Conservation (phyloP, 2,329 filamentous ascomycete genomes). For the Botrytis porri region DNA sequence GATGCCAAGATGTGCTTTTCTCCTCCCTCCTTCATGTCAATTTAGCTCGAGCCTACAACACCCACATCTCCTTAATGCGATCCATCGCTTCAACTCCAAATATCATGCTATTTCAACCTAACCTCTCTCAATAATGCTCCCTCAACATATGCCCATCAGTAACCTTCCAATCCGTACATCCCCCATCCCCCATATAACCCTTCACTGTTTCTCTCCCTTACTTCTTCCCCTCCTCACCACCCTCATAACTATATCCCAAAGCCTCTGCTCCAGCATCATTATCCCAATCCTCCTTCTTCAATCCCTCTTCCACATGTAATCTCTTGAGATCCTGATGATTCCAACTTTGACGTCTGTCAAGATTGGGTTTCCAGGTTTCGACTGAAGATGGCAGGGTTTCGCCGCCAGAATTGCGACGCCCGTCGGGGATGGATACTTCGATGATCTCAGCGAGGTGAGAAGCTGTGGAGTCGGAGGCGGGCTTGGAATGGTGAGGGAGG, state of each 20-base stretch:
- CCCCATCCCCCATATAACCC: no score
- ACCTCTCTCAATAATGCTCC: no score
- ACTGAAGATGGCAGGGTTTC: constrained; percentile 27
- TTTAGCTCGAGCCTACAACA: neutral
- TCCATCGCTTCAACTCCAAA: neutral
- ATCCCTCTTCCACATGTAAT: neutral
- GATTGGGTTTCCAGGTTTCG: constrained; percentile 32
- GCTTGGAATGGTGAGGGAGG: constrained; percentile 1
- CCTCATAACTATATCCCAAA: neutral
- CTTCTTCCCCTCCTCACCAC: no score
- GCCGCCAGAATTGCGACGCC: constrained; percentile 30
- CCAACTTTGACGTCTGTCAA: constrained; percentile 31
- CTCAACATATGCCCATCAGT: no score
- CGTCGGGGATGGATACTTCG: constrained; percentile 26
- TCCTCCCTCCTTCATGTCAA: neutral
- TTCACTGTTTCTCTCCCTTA: no score
- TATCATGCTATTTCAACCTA: neutral
- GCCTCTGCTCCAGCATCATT: constrained; percentile 3
- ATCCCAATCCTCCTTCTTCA: constrained; percentile 4
- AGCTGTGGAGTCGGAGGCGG: neutral
- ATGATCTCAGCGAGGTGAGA: neutral
- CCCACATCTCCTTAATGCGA: neutral
- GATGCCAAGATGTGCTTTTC: neutral
- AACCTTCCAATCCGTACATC: neutral
- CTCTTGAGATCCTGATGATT: constrained; percentile 36